Base-by-base conservation (phyloP, 192 early-diverging fungal species). In the Podila epigama region DNA sequence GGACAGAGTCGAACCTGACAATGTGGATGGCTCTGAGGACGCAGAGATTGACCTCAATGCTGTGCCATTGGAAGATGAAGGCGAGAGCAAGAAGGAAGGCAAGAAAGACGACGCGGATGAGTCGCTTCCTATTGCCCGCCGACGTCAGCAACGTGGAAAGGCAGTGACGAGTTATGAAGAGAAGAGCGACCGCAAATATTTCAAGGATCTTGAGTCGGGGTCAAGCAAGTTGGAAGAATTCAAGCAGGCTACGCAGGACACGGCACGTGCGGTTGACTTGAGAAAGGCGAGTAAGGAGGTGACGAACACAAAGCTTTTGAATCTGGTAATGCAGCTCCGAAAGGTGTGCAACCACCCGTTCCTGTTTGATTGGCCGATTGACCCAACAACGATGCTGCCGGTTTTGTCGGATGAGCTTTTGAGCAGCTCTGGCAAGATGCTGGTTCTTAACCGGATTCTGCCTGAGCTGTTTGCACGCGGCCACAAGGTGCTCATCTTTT, bases 271-370 rank as follows among this genome's bases (percentile, higher is more conserved):
- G 31, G 55, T 66, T 13, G 73, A 78, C 39, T 33, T 75, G 41
- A 56, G 60, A 5, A 54, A 59, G 58, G 68, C 77, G 3, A 79
- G 51, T 1, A 86, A 81, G 40, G 65, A 80, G 10, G 88, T 93
- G 31, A 89, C 83, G 25, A 88, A 89, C 60, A 89, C 93, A 67
- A 88, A 93, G 51, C 68, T 99, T 39, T 91, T 93, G 79, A 96
- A 96, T 65, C 79, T 92, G 40, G 85, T 92, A 39, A 94, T 98
- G 92, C 96, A 98, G 73, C 82, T 97, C 33, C 93, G 96, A 59
- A 98, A 98, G 72, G 87, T 93, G 51, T 99, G 97, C 83, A 96
- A 97, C 75, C 97, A 99, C 79, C 96, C 97, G 11, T 99, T 93
- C 66, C 80, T 98, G 13, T 97, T 97, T 69, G 89, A 94, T 51